Evolutionary conservation across 2,329 filamentous ascomycete genomes (phyloP).

Genomic region (Grosmannia serpens): DNA sequence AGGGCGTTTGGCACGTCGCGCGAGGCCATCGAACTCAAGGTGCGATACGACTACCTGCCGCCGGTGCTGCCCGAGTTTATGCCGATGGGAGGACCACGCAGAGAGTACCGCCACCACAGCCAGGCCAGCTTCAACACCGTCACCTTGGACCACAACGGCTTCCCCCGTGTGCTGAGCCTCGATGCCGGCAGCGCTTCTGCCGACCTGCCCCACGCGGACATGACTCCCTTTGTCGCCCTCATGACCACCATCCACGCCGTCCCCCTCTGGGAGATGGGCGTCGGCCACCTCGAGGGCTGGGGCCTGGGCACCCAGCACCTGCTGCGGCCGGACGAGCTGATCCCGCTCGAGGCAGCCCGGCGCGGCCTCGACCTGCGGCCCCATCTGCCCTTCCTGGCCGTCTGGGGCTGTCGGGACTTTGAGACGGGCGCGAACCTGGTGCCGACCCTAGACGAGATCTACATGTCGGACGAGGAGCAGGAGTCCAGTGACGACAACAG

Average conservation of each 20-base stretch:
- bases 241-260: conserved; percentile 35
- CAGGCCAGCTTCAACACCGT: background rate
- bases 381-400: conserved; percentile 39
- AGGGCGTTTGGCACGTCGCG: conserved; percentile 33
- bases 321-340: conserved; percentile 43
- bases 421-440: conserved; percentile 34
- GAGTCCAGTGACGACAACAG: background rate
- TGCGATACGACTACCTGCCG: conserved; percentile 42
- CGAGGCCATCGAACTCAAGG: conserved; percentile 44
- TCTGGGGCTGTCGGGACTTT: conserved; percentile 51
- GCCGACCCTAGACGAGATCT: conserved; percentile 37
- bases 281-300: conserved; percentile 44
- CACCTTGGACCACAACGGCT: background rate
- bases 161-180: background rate
- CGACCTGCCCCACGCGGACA: background rate
- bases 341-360: conserved; percentile 42
- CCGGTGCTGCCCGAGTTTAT: conserved; percentile 9
- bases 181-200: background rate
- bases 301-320: conserved; percentile 35
- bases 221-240: background rate
- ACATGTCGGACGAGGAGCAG: conserved; percentile 33
- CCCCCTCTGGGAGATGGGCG: conserved; percentile 38
- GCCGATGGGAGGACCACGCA: background rate
- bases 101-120: background rate
- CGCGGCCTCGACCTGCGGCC: conserved; percentile 39